phyloP scores from a whole-genome alignment of 1,139 yeast genomes.

The Saccharomyces hybrid region DNA sequence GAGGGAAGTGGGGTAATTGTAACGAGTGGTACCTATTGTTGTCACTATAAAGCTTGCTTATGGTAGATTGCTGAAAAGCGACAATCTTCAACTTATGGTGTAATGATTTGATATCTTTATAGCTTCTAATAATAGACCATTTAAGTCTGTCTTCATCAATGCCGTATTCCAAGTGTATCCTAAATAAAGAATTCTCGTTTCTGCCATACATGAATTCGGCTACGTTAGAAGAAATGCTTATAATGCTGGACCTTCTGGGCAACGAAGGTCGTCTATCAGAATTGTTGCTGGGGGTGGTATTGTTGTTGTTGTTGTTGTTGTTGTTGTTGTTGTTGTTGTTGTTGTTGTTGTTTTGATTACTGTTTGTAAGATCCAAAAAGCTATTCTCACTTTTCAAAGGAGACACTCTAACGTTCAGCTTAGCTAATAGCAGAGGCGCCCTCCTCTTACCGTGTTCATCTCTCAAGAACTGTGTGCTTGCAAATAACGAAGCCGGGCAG shows the following conservation, averaged over 20 bases:
- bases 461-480: constrained; percentile 65
- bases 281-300: not conserved
- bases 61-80: constrained; percentile 34
- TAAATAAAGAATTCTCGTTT: constrained; percentile 35
- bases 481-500: constrained; percentile 69
- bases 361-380: constrained; percentile 7
- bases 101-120: constrained; percentile 59
- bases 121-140: constrained; percentile 73
- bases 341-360: not conserved
- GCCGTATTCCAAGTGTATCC: constrained; percentile 79
- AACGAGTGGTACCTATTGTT: constrained; percentile 21
- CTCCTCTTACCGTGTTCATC: constrained; percentile 74
- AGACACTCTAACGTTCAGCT: constrained; percentile 57
- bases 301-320: not conserved
- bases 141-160: constrained; percentile 69
- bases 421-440: constrained; percentile 72
- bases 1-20: constrained; percentile 30
- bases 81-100: constrained; percentile 60
- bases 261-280: not conserved
- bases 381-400: constrained; percentile 31
- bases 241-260: not conserved
- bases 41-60: constrained; percentile 21
- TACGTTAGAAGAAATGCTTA: constrained; percentile 2
- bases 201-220: constrained; percentile 9
- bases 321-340: not conserved